Base-by-base conservation (phyloP, 345 rosid genomes). In the Viola odorata region DNA sequence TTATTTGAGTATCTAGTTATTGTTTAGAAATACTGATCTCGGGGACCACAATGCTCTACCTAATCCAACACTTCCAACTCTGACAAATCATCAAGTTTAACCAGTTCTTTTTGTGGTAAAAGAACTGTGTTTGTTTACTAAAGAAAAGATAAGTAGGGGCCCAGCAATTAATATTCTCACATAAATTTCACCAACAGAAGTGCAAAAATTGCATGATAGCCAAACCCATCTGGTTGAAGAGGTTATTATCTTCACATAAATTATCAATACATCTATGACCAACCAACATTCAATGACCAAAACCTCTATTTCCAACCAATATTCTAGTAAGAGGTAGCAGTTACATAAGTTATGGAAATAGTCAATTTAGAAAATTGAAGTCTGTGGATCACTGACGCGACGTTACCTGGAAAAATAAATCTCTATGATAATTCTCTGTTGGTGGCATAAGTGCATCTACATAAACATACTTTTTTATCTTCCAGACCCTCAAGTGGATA, bases 371-470 rank as follows among this genome's bases (percentile, higher is more conserved):
- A 60, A 5, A 2, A 36, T 40, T 38, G 7, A 45, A 4, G 10
- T 15, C 0, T n/a, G n/a, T n/a, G 14, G 32, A 41, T 41, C 9
- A 7, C 15, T 41, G 13, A 10, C 7, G 23, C 50, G 40, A 38
- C 40, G 13, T 15, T 84, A 89, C 98, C 91, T 92, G 98, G 60
- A 87, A 92, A 77, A 78, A 89, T 70, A 92, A 64, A 75, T 83
- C 84, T 70, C 84, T 81, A 67, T 92, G 92, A 73, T 84, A 92
- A 68, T 77, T 70, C 73, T 92, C 96, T 13, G 86, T 82, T 16
- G 98, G 96, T 67, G 98, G 89, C 98, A 92, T 85, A 37, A 92
- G 67, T 17, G 89, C 80, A 81, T 92, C 87, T 57, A 92, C 75
- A 68, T 81, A 84, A 69, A 85, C 83, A 73, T 89, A 77, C 49